Evolutionary conservation across 2,329 filamentous ascomycete species (phyloP).

Genomic region (Teratosphaeria nubilosa): DNA sequence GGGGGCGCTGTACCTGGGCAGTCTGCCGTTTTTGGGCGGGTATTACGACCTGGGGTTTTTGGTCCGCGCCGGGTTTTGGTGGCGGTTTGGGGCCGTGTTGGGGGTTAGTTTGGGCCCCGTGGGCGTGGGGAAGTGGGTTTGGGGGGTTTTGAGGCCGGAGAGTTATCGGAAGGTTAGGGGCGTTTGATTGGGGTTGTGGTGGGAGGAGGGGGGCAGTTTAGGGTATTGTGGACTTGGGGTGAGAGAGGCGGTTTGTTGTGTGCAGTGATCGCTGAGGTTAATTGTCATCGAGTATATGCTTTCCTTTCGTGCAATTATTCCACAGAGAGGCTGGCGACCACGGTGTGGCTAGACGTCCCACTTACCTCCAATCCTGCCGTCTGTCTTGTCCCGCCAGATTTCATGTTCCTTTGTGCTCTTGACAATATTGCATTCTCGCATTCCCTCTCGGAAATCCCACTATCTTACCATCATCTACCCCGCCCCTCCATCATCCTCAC

Average conservation of each 20-base stretch:
- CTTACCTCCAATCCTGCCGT: too few relatives aligned
- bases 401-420: too few relatives aligned
- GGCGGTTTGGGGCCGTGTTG: conserved; percentile 72
- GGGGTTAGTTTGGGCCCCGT: conserved; percentile 76
- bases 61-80: conserved; percentile 70
- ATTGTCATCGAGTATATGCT: too few relatives aligned
- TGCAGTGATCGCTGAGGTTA: too few relatives aligned
- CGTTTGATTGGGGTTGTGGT: conserved; percentile 38
- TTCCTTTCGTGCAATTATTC: too few relatives aligned
- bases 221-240: background rate
- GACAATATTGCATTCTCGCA: too few relatives aligned
- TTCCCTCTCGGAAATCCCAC: too few relatives aligned
- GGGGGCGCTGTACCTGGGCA: conserved; percentile 66
- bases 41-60: conserved; percentile 84
- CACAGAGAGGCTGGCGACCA: too few relatives aligned
- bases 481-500: too few relatives aligned
- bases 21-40: conserved; percentile 73
- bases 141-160: conserved; percentile 76
- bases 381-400: too few relatives aligned
- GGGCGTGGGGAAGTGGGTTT: conserved; percentile 76
- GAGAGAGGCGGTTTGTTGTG: background rate
- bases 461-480: too few relatives aligned
- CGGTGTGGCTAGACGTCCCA: too few relatives aligned
- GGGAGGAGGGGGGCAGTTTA: background rate
- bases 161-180: conserved; percentile 78